Conservation (phyloP, 768 basidiomycete species). For the Suillus brevipes region DNA sequence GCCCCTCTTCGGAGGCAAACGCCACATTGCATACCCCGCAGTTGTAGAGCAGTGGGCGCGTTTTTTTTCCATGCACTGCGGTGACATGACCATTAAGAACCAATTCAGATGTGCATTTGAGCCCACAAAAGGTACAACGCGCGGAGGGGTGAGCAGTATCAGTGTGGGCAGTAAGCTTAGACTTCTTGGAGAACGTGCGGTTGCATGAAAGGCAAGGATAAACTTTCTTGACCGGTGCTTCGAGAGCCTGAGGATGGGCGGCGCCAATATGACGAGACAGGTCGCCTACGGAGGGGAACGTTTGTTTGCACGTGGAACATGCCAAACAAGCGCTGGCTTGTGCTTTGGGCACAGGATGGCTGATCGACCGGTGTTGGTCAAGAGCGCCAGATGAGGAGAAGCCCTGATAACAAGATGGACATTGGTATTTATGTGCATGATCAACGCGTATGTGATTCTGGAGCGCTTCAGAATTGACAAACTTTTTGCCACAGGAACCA, state of each 20-base stretch:
- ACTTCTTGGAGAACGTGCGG: conserved; percentile 21
- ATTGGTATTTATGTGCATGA: background rate
- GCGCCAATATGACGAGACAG: background rate
- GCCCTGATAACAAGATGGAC: conserved; percentile 2
- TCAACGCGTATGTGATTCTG: conserved; percentile 2
- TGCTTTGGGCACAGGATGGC: background rate
- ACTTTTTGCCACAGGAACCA: background rate
- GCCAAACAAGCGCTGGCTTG: background rate
- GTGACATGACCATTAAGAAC: conserved; percentile 33
- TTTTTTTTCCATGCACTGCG: conserved; percentile 26
- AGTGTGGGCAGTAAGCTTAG: conserved; percentile 26
- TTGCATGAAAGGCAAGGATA: conserved; percentile 19
- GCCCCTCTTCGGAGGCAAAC: conserved; percentile 34
- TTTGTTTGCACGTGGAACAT: background rate
- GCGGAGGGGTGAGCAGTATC: conserved; percentile 24
- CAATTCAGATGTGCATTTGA: conserved; percentile 20
- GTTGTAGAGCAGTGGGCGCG: conserved; percentile 21
- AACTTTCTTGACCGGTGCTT: background rate
- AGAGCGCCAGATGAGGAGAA: conserved; percentile 2
- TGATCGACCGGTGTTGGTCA: background rate
- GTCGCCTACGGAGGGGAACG: background rate
- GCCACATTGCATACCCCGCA: conserved; percentile 23
- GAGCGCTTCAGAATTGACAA: background rate
- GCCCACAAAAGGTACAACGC: conserved; percentile 28
- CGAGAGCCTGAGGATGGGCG: background rate